These are phyloP conservation scores for Aspergillus quadrilineatus DNA, from an alignment of 2,329 filamentous ascomycete genomes.

Conservation along the genomic window DNA sequence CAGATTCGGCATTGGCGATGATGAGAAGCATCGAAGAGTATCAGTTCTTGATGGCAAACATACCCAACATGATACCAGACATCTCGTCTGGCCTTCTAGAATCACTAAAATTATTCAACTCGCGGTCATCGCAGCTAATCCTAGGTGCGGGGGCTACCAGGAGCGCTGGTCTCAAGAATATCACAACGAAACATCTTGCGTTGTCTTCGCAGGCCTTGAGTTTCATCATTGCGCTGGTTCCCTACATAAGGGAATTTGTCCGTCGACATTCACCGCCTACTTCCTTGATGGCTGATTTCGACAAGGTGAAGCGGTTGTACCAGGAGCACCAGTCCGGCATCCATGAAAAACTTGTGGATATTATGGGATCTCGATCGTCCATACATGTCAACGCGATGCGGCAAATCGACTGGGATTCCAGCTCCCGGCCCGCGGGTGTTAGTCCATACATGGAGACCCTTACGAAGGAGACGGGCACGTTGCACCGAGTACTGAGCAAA, in stretches of 20 bases:
- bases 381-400: slow-evolving; percentile 73
- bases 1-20: slow-evolving; percentile 77
- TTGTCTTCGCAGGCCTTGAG: slow-evolving; percentile 85
- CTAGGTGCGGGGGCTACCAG: slow-evolving; percentile 88
- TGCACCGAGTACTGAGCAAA: slow-evolving; percentile 80
- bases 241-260: slow-evolving; percentile 87
- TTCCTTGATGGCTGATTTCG: slow-evolving; percentile 75
- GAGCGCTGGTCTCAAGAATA: slow-evolving; percentile 88
- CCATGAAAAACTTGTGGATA: slow-evolving; percentile 85
- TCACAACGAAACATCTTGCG: slow-evolving; percentile 91
- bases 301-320: slow-evolving; percentile 77
- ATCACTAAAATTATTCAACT: slow-evolving; percentile 92
- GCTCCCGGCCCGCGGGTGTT: slow-evolving; percentile 46
- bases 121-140: slow-evolving; percentile 89
- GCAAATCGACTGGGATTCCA: slow-evolving; percentile 70
- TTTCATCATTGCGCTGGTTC: slow-evolving; percentile 82
- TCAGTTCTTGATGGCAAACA: slow-evolving; percentile 75
- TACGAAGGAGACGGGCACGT: slow-evolving; percentile 77
- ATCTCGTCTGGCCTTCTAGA: slow-evolving; percentile 76
- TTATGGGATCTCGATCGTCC: slow-evolving; percentile 76
- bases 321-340: slow-evolving; percentile 90
- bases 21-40: slow-evolving; percentile 79
- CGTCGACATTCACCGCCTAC: slow-evolving; percentile 65
- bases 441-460: slow-evolving; percentile 83
- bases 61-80: slow-evolving; percentile 85